phyloP scores from a whole-genome alignment of 2,329 filamentous ascomycete species.

The Aspergillus costaricaensis region DNA sequence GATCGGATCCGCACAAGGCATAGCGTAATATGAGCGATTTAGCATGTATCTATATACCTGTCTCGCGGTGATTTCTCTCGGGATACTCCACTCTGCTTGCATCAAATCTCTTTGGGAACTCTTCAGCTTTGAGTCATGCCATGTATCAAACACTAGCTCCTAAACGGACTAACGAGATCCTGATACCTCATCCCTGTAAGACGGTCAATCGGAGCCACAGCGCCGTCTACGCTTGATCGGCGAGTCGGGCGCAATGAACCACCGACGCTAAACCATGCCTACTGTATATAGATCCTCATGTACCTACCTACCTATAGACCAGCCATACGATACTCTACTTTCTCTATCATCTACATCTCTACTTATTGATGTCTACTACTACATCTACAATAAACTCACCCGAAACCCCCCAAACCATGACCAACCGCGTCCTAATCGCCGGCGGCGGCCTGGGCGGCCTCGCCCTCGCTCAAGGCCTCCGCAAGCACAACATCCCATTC shows the following conservation, averaged over 20 bases:
- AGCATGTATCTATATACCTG: no score
- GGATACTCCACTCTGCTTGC: no score
- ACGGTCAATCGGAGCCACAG: neutral
- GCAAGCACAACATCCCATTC: conserved; percentile 37
- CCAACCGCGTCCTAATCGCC: conserved; percentile 34
- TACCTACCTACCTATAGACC: neutral
- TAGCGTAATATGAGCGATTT: no score
- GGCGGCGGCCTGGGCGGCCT: conserved; percentile 41
- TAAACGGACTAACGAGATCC: no score
- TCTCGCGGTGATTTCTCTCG: no score
- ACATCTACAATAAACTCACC: neutral
- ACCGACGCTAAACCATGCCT: neutral
- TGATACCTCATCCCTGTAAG: neutral
- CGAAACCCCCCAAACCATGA: neutral
- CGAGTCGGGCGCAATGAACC: neutral
- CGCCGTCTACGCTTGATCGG: neutral
- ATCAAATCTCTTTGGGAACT: no score
- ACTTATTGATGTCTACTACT: neutral
- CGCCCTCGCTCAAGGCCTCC: conserved; percentile 39
- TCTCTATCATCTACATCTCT: neutral
- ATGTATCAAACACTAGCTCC: no score
- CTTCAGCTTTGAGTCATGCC: no score
- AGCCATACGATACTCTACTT: no score
- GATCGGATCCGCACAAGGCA: no score
- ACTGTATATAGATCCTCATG: neutral